Base-by-base conservation (phyloP, 768 basidiomycete species). In the Amanita rubescens region DNA sequence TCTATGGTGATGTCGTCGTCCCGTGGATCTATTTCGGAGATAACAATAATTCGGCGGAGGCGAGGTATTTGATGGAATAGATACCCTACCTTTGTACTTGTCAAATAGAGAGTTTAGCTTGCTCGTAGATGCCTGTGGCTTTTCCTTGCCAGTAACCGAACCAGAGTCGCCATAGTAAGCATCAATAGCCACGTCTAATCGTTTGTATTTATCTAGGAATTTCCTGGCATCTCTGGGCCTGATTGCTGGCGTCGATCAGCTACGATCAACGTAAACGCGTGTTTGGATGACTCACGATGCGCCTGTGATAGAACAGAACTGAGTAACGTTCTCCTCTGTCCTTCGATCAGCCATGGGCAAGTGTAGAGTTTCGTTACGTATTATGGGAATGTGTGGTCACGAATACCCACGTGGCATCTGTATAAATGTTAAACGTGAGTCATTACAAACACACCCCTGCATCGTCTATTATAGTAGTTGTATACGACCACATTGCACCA, bases 111-210 rank as follows among this genome's bases (percentile, higher is more conserved):
- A 57, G 22, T 66, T 71, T 24, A 89, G 65, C 59, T 78, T 85
- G 69, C 73, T 75, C 11, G 76, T 75, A 7, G 80, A 81, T 6
- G 76, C 73, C 7, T 64, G 61, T 22, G 70, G 62, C 53, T 60
- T 62, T 61, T 58, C 64, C 27, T 55, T 48, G 1, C 65, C 35
- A 43, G 55, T 50, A 19, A 59, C 51, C 11, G 32, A 45, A 74
- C 65, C 20, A 67, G 67, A 50, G 64, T 86, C 78, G 59, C 77
- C 80, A 69, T 79, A 87, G 65, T 74, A 91, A 1, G 85, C 81
- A 64, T 90, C 85, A 42, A 89, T 69, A 20, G 88, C 88, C n/a
- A 73, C 66, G 51, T 91, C 88, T 39, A 87, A 67, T 34, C 82
- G 78, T 59, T 80, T 82, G 69, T 87, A 74, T 59, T 80, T 82